Conservation (phyloP, 2,329 filamentous ascomycete genomes). For the Diaporthe batatas region DNA sequence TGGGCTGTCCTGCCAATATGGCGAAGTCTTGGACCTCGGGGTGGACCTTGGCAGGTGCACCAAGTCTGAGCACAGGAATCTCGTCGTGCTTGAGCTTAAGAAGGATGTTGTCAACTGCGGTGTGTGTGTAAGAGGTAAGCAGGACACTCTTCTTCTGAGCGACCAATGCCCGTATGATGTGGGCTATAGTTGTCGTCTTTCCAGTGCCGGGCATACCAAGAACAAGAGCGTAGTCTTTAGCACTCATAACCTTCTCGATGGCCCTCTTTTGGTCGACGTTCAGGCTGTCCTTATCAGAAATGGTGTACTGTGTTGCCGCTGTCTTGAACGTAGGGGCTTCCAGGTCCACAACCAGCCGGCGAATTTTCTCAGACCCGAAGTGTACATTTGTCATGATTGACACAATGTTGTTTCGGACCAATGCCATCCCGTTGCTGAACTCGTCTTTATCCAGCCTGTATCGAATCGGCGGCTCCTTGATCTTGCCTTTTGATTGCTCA, state of each 20-base stretch:
- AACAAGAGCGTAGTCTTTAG: slow-evolving; percentile 95
- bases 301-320: slow-evolving; percentile 71
- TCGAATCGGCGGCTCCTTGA: slow-evolving; percentile 68
- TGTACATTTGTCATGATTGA: slow-evolving; percentile 88
- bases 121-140: slow-evolving; percentile 95
- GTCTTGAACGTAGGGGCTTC: slow-evolving; percentile 80
- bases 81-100: slow-evolving; percentile 87
- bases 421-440: slow-evolving; percentile 97
- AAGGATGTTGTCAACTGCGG: slow-evolving; percentile 97
- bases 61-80: slow-evolving; percentile 86
- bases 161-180: slow-evolving; percentile 92
- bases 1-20: slow-evolving; percentile 80
- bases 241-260: slow-evolving; percentile 95
- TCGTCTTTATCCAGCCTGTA: slow-evolving; percentile 98
- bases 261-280: slow-evolving; percentile 90
- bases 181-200: slow-evolving; percentile 97
- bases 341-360: slow-evolving; percentile 84
- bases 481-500: slow-evolving; percentile 65
- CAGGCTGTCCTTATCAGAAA: slow-evolving; percentile 74
- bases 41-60: slow-evolving; percentile 87
- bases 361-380: slow-evolving; percentile 78
- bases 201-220: slow-evolving; percentile 98
- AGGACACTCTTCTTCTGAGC: slow-evolving; percentile 92
- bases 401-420: slow-evolving; percentile 92
- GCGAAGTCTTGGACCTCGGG: slow-evolving; percentile 89